phyloP scores from a whole-genome alignment of 2,329 filamentous ascomycete species.

The Chaetomium sp. region DNA sequence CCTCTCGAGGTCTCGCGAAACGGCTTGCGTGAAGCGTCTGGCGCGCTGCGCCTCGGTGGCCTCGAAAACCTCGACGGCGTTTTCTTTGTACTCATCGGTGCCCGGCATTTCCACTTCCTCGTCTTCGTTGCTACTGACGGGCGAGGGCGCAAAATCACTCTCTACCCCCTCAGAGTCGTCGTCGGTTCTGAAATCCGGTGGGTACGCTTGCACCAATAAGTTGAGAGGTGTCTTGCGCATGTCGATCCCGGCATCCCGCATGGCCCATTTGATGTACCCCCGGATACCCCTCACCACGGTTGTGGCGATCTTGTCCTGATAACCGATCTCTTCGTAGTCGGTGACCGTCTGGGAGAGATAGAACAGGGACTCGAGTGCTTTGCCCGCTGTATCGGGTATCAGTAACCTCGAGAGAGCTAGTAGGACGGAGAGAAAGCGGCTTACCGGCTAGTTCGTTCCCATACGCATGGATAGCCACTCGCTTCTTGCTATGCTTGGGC shows the following conservation, averaged over 20 bases:
- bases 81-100: neutral
- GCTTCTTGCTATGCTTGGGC: slow-evolving; percentile 30
- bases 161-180: slow-evolving; percentile 8
- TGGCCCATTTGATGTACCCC: slow-evolving; percentile 41
- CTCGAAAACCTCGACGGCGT: neutral
- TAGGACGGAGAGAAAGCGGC: neutral
- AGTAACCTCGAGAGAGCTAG: slow-evolving; percentile 2
- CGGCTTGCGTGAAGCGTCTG: slow-evolving; percentile 20
- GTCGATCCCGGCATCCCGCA: slow-evolving; percentile 38
- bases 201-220: slow-evolving; percentile 31
- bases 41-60: slow-evolving; percentile 17
- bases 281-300: slow-evolving; percentile 38
- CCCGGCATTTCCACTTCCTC: neutral
- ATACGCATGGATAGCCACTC: slow-evolving; percentile 36
- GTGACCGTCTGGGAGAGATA: slow-evolving; percentile 40
- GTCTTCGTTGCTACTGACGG: slow-evolving; percentile 12
- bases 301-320: slow-evolving; percentile 35
- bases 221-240: slow-evolving; percentile 23
- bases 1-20: slow-evolving; percentile 27
- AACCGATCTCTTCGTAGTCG: slow-evolving; percentile 39
- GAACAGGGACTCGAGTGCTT: slow-evolving; percentile 42
- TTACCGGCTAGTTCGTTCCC: slow-evolving; percentile 38
- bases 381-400: slow-evolving; percentile 36
- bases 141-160: slow-evolving; percentile 11
- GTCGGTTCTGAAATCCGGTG: slow-evolving; percentile 15